phyloP scores from a whole-genome alignment of 1,284 basidiomycete species.

The Ceratobasidium sp. region DNA sequence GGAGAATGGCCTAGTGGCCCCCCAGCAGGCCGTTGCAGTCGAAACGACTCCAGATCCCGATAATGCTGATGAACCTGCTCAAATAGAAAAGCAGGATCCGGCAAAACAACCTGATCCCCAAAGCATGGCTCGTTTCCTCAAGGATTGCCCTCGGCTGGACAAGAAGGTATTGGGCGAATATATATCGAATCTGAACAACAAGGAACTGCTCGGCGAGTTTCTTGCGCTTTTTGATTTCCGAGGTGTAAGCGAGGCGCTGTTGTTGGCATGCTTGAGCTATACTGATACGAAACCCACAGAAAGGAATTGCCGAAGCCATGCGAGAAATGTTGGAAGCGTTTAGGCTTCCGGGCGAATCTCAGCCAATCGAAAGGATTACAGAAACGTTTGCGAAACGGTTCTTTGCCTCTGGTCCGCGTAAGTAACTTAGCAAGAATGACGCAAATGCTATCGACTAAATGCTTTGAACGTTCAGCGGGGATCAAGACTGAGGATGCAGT shows the following conservation, averaged over 20 bases:
- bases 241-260: constrained; percentile 61
- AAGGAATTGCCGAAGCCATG: constrained; percentile 94
- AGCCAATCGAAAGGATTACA: constrained; percentile 93
- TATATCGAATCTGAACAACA: constrained; percentile 87
- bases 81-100: not conserved
- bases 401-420: constrained; percentile 83
- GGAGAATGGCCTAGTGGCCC: constrained; percentile 78
- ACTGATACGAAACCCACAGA: constrained; percentile 56
- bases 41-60: constrained; percentile 54
- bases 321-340: constrained; percentile 93
- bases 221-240: constrained; percentile 90
- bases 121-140: constrained; percentile 84
- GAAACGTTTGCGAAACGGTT: constrained; percentile 94
- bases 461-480: constrained; percentile 61
- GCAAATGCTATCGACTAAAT: not conserved
- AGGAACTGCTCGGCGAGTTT: constrained; percentile 86
- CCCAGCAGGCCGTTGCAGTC: constrained; percentile 45
- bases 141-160: constrained; percentile 84
- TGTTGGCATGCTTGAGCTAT: not conserved
- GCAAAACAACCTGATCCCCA: constrained; percentile 55
- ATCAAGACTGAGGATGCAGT: constrained; percentile 92
- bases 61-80: constrained; percentile 50
- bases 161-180: constrained; percentile 96
- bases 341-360: constrained; percentile 92
- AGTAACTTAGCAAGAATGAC: constrained; percentile 42